phyloP scores from a whole-genome alignment of 805 yeast genomes.

The Zygotorulaspora chibaensis region DNA sequence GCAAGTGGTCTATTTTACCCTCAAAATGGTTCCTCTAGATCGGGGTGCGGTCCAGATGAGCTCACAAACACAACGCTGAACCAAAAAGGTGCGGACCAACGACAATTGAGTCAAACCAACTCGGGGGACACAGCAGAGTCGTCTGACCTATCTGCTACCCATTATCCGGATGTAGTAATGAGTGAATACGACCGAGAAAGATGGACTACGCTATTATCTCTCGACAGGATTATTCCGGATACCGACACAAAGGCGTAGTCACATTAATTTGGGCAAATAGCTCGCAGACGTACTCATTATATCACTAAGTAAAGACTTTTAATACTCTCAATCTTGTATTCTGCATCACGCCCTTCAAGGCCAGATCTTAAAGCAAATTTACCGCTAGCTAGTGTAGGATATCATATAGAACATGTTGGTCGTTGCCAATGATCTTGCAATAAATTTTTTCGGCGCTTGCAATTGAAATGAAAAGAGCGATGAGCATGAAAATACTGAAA shows the following conservation, averaged over 20 bases:
- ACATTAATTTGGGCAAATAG: neutral
- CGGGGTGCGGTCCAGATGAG: slow-evolving; percentile 4
- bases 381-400: too few species aligned
- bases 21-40: slow-evolving; percentile 11
- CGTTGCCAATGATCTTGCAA: slow-evolving; percentile 3
- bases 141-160: slow-evolving; percentile 15
- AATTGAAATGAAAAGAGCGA: slow-evolving; percentile 5
- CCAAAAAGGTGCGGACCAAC: slow-evolving; percentile 4
- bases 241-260: slow-evolving; percentile 4
- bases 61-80: slow-evolving; percentile 5
- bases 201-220: slow-evolving; percentile 26
- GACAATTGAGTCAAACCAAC: slow-evolving; percentile 2
- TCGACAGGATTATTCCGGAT: slow-evolving; percentile 5
- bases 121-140: slow-evolving; percentile 7
- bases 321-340: too few species aligned
- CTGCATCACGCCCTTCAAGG: too few species aligned
- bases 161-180: slow-evolving; percentile 27
- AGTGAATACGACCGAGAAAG: slow-evolving; percentile 37
- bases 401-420: neutral
- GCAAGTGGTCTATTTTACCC: slow-evolving; percentile 15
- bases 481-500: slow-evolving; percentile 8
- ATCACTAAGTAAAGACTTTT: too few species aligned
- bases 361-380: too few species aligned
- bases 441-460: slow-evolving; percentile 3
- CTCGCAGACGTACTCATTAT: too few species aligned